Conservation (phyloP, 306 rosid genomes). For the Mimosa bimucronata region DNA sequence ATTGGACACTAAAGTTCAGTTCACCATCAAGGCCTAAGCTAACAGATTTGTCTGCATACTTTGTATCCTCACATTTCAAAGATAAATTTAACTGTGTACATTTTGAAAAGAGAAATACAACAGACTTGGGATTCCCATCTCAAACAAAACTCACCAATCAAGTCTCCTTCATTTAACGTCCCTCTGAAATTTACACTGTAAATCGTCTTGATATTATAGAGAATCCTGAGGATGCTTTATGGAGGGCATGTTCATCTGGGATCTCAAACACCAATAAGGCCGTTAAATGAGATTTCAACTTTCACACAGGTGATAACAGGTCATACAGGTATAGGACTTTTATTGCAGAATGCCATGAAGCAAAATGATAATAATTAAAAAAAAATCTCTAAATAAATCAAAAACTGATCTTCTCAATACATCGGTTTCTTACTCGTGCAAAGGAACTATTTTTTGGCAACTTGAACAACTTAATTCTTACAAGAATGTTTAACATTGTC, state of each 20-base stretch:
- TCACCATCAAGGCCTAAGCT: not conserved
- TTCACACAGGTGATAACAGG: not conserved
- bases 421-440: too few species aligned
- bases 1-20: too few species aligned
- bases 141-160: not conserved
- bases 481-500: not conserved
- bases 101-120: not conserved
- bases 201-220: not conserved
- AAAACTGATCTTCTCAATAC: too few species aligned
- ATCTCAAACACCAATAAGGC: constrained; percentile 23
- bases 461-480: too few species aligned
- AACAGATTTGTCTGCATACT: not conserved
- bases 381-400: not conserved
- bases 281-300: not conserved
- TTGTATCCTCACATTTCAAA: not conserved
- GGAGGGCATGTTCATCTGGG: constrained; percentile 15
- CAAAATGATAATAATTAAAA: not conserved
- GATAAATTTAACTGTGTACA: not conserved
- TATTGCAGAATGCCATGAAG: constrained; percentile 27
- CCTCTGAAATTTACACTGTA: not conserved
- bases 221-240: not conserved
- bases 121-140: not conserved
- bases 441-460: too few species aligned
- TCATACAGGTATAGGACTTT: constrained; percentile 13
- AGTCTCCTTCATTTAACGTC: not conserved